Percentiles rank a stretch among this genome's conserved stretches.
Evolutionary conservation across 2,329 filamentous ascomycete species (phyloP).

Genomic region (Celoporthe dispersa): DNA sequence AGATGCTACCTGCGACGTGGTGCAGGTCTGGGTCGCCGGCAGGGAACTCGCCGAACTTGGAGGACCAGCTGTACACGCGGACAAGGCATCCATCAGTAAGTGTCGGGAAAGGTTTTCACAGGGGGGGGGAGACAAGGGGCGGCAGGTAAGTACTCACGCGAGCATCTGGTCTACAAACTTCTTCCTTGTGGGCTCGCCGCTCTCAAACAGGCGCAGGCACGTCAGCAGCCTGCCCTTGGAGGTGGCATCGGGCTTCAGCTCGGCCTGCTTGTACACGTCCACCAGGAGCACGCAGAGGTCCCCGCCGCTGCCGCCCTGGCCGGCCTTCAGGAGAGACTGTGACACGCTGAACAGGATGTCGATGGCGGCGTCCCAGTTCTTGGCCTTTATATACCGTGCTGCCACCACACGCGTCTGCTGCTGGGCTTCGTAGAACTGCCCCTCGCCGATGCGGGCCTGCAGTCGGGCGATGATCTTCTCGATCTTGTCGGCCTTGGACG

Average conservation of each 20-base stretch:
- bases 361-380: slow-evolving; percentile 83
- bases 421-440: slow-evolving; percentile 96
- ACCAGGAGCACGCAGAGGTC: slow-evolving; percentile 87
- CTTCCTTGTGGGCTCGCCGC: slow-evolving; percentile 88
- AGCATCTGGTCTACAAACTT: slow-evolving; percentile 88
- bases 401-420: slow-evolving; percentile 97
- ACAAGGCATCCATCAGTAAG: slow-evolving; percentile 5
- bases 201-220: slow-evolving; percentile 78
- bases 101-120: background rate
- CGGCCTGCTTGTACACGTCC: slow-evolving; percentile 88
- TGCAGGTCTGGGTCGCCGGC: slow-evolving; percentile 94
- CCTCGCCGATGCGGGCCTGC: slow-evolving; percentile 69
- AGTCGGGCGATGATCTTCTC: slow-evolving; percentile 67
- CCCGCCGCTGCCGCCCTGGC: slow-evolving; percentile 91
- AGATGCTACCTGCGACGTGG: slow-evolving; percentile 85
- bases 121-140: background rate
- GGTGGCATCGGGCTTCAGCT: slow-evolving; percentile 74
- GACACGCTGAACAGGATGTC: slow-evolving; percentile 86
- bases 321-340: slow-evolving; percentile 82
- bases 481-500: slow-evolving; percentile 50
- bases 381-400: slow-evolving; percentile 86
- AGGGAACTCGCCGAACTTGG: slow-evolving; percentile 82
- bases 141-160: slow-evolving; percentile 53
- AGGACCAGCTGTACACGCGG: slow-evolving; percentile 70
- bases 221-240: slow-evolving; percentile 78